A percentile compares a stretch with the other conserved stretches of the same genome.
phyloP scores from a whole-genome alignment of 1,284 basidiomycete species.

The Tilletia horrida region DNA sequence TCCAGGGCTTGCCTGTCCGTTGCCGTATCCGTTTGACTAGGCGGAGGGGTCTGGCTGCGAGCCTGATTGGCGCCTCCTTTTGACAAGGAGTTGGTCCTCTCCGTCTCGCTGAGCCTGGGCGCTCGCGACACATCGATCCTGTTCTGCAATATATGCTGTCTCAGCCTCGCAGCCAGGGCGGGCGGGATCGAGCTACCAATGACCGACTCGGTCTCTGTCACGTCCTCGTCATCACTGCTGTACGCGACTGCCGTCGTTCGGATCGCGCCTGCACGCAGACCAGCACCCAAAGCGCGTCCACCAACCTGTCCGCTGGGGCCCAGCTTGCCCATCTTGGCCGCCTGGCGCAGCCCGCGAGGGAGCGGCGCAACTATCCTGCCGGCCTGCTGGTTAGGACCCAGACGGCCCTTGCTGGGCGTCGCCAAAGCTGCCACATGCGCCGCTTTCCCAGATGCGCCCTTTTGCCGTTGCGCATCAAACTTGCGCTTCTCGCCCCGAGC shows the following conservation, averaged over 20 bases:
- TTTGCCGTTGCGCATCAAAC: conserved; percentile 5
- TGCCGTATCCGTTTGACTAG: no score
- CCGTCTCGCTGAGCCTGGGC: no score
- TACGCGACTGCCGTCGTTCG: conserved; percentile 13
- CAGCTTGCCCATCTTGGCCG: neutral
- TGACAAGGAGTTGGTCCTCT: no score
- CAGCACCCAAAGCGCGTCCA: neutral
- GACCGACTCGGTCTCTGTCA: conserved; percentile 1
- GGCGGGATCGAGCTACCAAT: neutral
- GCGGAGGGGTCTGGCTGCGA: no score
- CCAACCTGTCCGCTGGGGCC: conserved; percentile 7
- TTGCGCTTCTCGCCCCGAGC: conserved; percentile 19
- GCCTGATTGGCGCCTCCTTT: no score
- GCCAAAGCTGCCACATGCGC: neutral
- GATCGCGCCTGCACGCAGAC: conserved; percentile 2
- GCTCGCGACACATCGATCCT: no score
- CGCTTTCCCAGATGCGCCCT: neutral
- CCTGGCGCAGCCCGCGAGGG: conserved; percentile 2
- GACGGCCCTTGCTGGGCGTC: neutral
- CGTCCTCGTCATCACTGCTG: conserved; percentile 10
- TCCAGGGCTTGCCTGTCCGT: no score
- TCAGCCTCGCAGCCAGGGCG: no score
- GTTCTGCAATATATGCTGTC: no score
- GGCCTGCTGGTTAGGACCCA: neutral
- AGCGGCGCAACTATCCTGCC: conserved; percentile 6